phyloP scores from a whole-genome alignment of 805 yeast genomes.

The Jamesozyma lodderae region DNA sequence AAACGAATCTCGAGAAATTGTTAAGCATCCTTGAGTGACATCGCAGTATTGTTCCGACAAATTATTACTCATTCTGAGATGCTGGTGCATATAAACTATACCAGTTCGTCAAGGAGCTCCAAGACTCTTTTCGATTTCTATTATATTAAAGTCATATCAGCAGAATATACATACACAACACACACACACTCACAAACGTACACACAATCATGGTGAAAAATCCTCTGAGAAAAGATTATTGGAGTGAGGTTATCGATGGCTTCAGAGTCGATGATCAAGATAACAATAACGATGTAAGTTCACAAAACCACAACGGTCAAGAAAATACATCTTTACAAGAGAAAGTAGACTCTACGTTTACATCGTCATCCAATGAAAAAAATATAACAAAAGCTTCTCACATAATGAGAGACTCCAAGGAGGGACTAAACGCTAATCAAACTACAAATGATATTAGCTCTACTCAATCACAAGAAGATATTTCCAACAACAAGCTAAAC shows the following conservation, averaged over 20 bases:
- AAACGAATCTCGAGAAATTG: no score
- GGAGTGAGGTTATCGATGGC: constrained; percentile 16
- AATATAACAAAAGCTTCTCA: background rate
- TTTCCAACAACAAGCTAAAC: constrained; percentile 13
- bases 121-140: no score
- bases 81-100: no score
- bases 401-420: constrained; percentile 1
- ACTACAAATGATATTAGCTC: constrained; percentile 4
- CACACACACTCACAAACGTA: no score
- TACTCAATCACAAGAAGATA: constrained; percentile 7
- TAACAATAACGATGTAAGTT: background rate
- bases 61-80: no score
- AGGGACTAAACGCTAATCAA: background rate
- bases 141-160: no score
- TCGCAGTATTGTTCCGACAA: no score
- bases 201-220: constrained; percentile 7
- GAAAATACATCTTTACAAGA: background rate
- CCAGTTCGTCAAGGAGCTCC: no score
- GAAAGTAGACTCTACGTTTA: background rate
- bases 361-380: background rate
- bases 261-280: constrained; percentile 9
- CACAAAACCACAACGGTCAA: background rate
- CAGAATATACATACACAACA: no score
- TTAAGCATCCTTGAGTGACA: no score
- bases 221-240: constrained; percentile 13